A percentile compares a stretch with the other conserved stretches of the same genome.
phyloP scores from a whole-genome alignment of 345 rosid genomes.

The Mercurialis annua region DNA sequence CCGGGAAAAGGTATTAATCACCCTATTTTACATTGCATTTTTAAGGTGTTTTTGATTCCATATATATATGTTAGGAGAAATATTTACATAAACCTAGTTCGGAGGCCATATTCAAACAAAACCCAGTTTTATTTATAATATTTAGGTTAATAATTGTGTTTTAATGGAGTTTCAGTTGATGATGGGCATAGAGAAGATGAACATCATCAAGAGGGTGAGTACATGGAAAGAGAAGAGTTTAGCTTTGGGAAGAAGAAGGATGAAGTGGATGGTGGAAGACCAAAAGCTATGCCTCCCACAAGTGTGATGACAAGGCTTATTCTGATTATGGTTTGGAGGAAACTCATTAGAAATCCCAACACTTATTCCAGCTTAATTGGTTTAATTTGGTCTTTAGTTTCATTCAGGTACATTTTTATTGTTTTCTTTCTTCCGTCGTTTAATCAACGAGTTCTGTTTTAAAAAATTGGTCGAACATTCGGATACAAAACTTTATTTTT shows the following conservation, averaged over 20 bases:
- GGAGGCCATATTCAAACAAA: too few relatives aligned
- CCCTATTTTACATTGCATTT: too few relatives aligned
- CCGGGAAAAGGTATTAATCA: slow-evolving; percentile 86
- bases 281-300: slow-evolving; percentile 87
- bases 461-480: too few relatives aligned
- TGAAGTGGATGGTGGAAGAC: slow-evolving; percentile 45
- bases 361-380: slow-evolving; percentile 95
- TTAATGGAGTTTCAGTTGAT: slow-evolving; percentile 27
- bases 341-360: slow-evolving; percentile 97
- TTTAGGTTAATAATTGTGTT: background rate
- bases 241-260: slow-evolving; percentile 74
- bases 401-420: slow-evolving; percentile 52
- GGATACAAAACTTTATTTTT: too few relatives aligned
- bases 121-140: too few relatives aligned
- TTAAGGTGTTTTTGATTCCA: too few relatives aligned
- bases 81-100: too few relatives aligned
- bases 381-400: slow-evolving; percentile 83
- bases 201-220: slow-evolving; percentile 34
- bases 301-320: slow-evolving; percentile 99
- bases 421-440: too few relatives aligned
- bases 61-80: too few relatives aligned
- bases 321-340: slow-evolving; percentile 98
- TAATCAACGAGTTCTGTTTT: too few relatives aligned
- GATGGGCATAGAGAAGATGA: slow-evolving; percentile 37
- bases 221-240: slow-evolving; percentile 71